phyloP scores from a whole-genome alignment of 2,329 filamentous ascomycete species.

The Berkeleyomyces basicola region DNA sequence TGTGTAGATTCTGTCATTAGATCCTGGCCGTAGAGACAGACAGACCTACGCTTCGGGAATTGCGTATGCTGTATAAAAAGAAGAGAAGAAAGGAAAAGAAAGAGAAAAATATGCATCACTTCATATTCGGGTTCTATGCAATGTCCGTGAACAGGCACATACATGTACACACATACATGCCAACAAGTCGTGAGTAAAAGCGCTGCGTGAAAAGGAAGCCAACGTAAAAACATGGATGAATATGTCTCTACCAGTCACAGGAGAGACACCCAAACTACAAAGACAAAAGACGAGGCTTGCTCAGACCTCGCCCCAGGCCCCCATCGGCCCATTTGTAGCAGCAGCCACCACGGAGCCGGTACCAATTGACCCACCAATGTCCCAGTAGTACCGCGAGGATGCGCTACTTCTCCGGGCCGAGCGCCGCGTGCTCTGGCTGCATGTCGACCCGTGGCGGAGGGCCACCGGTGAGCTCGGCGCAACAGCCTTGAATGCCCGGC shows the following conservation, averaged over 20 bases:
- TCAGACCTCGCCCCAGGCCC: slow-evolving; percentile 62
- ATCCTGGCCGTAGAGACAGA: not conserved
- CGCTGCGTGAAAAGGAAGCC: not conserved
- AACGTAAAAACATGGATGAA: not conserved
- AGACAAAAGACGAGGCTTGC: not conserved
- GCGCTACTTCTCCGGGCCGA: slow-evolving; percentile 50
- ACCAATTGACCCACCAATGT: slow-evolving; percentile 65
- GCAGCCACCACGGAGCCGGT: slow-evolving; percentile 48
- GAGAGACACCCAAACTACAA: not conserved
- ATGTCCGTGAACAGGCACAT: not conserved
- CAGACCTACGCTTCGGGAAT: not conserved
- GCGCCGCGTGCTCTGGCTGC: slow-evolving; percentile 71
- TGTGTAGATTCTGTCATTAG: not conserved
- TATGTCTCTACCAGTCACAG: not conserved
- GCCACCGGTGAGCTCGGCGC: slow-evolving; percentile 32
- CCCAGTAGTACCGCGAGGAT: slow-evolving; percentile 80
- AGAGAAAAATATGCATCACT: not conserved
- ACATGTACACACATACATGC: not conserved
- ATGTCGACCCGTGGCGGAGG: slow-evolving; percentile 45
- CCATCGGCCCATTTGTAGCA: slow-evolving; percentile 45
- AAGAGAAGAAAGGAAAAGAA: not conserved
- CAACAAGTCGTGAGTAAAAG: not conserved
- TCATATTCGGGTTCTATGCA: not conserved
- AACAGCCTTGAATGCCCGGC: slow-evolving; percentile 39
- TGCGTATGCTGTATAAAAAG: not conserved